A percentile compares a stretch with the other conserved stretches of the same genome.
These are phyloP conservation scores for Myxozyma vanderwaltii DNA, from an alignment of 805 yeast genomes.

Conservation along the genomic window DNA sequence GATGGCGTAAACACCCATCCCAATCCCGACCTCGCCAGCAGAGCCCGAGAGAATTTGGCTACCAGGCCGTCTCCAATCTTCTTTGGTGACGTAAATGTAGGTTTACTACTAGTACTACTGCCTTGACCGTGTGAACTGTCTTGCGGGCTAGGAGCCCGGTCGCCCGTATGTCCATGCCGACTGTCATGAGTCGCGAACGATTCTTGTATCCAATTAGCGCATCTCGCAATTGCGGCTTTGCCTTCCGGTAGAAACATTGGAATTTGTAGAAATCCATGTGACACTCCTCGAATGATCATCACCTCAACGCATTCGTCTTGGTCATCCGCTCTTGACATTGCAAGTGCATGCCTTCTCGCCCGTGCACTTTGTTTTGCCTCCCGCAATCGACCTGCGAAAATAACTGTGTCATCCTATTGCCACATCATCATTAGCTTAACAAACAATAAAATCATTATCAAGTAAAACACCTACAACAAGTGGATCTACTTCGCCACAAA, in stretches of 20 bases:
- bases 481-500: conserved; percentile 42
- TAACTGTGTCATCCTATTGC: conserved; percentile 38
- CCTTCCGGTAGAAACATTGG: conserved; percentile 39
- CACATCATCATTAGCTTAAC: too few species aligned
- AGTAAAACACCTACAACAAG: conserved; percentile 27
- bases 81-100: background rate
- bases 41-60: background rate
- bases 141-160: background rate
- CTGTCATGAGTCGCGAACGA: conserved; percentile 16
- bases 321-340: conserved; percentile 14
- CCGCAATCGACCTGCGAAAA: conserved; percentile 39
- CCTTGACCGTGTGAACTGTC: background rate
- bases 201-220: conserved; percentile 38
- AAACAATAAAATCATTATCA: too few species aligned
- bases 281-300: conserved; percentile 36
- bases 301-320: conserved; percentile 36
- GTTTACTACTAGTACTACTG: background rate
- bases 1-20: conserved; percentile 18
- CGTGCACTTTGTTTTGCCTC: conserved; percentile 36
- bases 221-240: conserved; percentile 32
- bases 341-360: conserved; percentile 20
- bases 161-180: background rate
- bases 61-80: background rate
- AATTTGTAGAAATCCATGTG: conserved; percentile 39
- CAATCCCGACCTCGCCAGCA: conserved; percentile 16